A percentile compares a stretch with the other conserved stretches of the same genome.
Evolutionary conservation across 2,329 filamentous ascomycete species (phyloP).

Genomic region (Cordyceps pruinosa): DNA sequence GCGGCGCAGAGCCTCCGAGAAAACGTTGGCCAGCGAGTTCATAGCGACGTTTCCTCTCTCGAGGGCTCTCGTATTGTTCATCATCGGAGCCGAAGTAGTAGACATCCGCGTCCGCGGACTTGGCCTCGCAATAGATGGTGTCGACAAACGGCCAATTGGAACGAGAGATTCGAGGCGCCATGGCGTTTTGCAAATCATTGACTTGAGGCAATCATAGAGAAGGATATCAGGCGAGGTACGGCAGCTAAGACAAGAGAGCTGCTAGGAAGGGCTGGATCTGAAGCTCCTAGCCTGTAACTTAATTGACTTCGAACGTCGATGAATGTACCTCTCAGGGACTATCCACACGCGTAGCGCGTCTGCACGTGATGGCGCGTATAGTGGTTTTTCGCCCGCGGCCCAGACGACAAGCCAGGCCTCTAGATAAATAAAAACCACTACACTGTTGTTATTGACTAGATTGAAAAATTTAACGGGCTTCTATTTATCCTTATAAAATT

Average conservation of each 20-base stretch:
- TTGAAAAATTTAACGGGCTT: too few species aligned
- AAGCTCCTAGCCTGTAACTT: neutral
- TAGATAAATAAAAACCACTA: neutral
- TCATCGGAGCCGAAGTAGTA: constrained; percentile 52
- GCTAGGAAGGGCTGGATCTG: neutral
- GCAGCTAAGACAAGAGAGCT: too few species aligned
- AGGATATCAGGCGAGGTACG: neutral
- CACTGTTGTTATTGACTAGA: too few species aligned
- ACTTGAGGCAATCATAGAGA: neutral
- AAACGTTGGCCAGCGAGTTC: constrained; percentile 54
- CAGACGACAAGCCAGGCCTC: neutral
- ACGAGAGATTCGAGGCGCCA: neutral
- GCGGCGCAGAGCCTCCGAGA: constrained; percentile 47
- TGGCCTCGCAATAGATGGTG: constrained; percentile 41
- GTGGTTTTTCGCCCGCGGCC: constrained; percentile 2
- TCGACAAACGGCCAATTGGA: constrained; percentile 23
- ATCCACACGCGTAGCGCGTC: constrained; percentile 24
- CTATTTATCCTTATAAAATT: too few species aligned
- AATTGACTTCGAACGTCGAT: neutral
- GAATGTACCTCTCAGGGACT: neutral
- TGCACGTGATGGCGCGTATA: constrained; percentile 31
- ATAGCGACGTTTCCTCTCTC: constrained; percentile 44
- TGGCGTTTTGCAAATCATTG: neutral
- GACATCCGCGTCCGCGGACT: constrained; percentile 37
- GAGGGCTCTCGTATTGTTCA: constrained; percentile 42